Conservation (phyloP, 2,329 filamentous ascomycete genomes). For the Ceratocystis albifundus region DNA sequence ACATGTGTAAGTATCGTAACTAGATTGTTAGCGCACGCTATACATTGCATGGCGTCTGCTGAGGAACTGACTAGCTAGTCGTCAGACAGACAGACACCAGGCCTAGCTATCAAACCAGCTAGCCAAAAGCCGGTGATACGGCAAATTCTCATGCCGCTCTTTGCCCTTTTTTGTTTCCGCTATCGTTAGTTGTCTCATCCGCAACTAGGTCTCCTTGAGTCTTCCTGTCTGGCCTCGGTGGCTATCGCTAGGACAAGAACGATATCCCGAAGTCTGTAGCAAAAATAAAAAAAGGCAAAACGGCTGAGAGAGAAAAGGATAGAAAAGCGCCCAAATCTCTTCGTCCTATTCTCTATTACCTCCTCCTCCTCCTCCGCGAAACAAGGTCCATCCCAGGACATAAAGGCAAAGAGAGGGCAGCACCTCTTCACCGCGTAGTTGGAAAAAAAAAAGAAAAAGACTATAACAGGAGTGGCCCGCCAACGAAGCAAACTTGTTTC, state of each 20-base stretch:
- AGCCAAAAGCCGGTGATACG: background rate
- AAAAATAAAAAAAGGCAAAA: background rate
- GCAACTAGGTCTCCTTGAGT: background rate
- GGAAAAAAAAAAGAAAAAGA: background rate
- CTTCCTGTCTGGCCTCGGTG: background rate
- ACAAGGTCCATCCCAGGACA: conserved; percentile 5
- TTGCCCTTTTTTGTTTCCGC: background rate
- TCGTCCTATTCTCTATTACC: background rate
- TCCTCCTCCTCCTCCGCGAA: background rate
- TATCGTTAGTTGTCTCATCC: background rate
- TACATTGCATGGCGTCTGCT: background rate
- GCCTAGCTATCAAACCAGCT: background rate
- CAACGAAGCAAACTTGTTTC: background rate
- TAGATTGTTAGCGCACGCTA: background rate
- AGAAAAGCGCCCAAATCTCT: background rate
- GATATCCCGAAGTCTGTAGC: background rate
- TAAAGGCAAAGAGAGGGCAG: background rate
- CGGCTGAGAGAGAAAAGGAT: background rate
- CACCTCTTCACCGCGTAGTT: background rate
- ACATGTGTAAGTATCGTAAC: background rate
- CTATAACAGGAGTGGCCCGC: background rate
- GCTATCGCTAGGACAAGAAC: background rate
- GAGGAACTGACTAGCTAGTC: too few relatives aligned
- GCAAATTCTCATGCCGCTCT: background rate
- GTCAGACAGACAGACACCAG: too few relatives aligned